Base-by-base conservation (phyloP, 2,329 filamentous ascomycete species). In the Emmonsiellopsis sp. region DNA sequence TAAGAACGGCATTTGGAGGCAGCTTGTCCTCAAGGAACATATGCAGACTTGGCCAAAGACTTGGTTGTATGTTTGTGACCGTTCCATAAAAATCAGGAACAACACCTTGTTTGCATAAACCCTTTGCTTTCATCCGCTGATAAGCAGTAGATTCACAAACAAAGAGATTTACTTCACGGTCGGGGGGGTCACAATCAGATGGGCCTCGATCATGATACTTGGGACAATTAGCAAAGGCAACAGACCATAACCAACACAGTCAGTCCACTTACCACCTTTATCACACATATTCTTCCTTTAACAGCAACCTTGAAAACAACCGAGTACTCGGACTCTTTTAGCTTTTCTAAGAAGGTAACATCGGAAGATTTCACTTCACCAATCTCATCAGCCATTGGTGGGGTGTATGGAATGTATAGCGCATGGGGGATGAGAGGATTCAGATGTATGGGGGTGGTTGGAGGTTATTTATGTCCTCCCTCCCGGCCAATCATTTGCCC, bases 201-300 rank as follows among this genome's bases (percentile, higher is more conserved):
- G 41, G 9, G 15, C 9, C 9, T 44, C 15, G 41, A 47, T 41
- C 48, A 20, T 54, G 53, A 54, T 54, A 38, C 48, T 54, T 20
- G 43, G 16, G n/a, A 11, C 20, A 7, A 44, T 44, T 10, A 44
- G 7, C 20, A 35, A 15, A 44, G n/a, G 44, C 7, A 51, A 11
- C 35, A 16, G 7, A 41, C 48, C 20, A 38, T n/a, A 31, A 38
- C 15, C 7, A 7, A 44, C 8, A 44, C 9, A 16, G 9, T 16
- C n/a, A n/a, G n/a, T n/a, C n/a, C n/a, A n/a, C 58, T 58, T 52
- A 60, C 58, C 48, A 61, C 58, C 45, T 61, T 61, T 55, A 61
- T 61, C 10, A 61, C 54, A 47, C 53, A 61, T 38, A 16, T 52
- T 16, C 45, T 16, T 13, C 40, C 30, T 10, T 42, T 31, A 20